Evolutionary conservation across 176 grass and related monocot genomes (phyloP), one percentile per base, ranked within the genome.

Genomic region (Bromus sterilis): DNA sequence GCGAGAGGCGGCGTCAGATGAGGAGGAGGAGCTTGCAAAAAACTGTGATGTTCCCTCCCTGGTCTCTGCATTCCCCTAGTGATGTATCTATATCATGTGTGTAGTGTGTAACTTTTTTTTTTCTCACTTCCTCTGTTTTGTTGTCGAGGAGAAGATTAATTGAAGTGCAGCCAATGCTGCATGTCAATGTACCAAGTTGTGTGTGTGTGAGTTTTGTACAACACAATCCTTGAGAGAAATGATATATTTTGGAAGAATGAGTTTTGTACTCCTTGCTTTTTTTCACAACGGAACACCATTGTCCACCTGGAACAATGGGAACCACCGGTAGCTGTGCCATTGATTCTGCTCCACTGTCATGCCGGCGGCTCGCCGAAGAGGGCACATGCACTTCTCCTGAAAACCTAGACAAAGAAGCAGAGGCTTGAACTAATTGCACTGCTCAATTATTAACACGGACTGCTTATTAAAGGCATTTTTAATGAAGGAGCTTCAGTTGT

Each of bases 1-100:
- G 79, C 79, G 33, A 82, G 88, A 90, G 83, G 74, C 79, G 56
- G 43, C 66, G 73, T 31, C 35, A 66, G 74, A 86, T 82, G 83
- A 82, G 66, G 83, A 89, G 74, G 71, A 71, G 75, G 53, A 76
- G 65, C 28, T 68, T 10, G 6, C 80, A 11, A 43, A 11, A 43
- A 41, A 73, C 43, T 33, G 32, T 71, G 14, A 28, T 77, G 78
- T 81, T 86, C 88, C 88, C 83, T 86, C 79, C 74, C 78, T 80
- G 73, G 67, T 58, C 74, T 86, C 83, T 74, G 83, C 75, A 43
- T 39, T 57, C 65, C 71, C 78, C 65, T 66, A 64, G 83, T 85
- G 82, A 81, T 77, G 72, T 46, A 28, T 85, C 33, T 80, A 16
- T 26, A 44, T 76, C 36, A 11, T 42, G 41, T 53, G 20, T 53